These are phyloP conservation scores for fission yeast (Schizosaccharomyces pombe) DNA, from an alignment of 805 yeast genomes.

Conservation along the genomic window DNA sequence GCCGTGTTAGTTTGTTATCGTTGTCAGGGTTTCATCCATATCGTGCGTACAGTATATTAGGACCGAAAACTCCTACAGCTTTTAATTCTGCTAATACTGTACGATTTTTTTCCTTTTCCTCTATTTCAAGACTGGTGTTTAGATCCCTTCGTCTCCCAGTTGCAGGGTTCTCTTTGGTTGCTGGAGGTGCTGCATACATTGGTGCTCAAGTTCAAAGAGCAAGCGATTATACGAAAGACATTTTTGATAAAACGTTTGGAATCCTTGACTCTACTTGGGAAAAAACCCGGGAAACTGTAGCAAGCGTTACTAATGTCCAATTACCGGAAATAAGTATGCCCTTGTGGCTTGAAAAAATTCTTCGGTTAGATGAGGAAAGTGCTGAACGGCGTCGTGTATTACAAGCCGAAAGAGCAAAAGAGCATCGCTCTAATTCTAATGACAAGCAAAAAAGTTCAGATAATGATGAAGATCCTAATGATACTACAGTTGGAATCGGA, in stretches of 20 bases:
- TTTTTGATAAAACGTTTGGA: background rate
- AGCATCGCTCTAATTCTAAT: background rate
- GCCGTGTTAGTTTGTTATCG: background rate
- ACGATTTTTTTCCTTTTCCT: background rate
- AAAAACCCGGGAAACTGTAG: background rate
- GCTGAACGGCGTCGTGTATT: background rate
- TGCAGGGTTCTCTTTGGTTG: background rate
- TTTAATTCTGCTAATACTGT: background rate
- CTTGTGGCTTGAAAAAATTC: background rate
- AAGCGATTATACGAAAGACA: background rate
- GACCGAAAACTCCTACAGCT: background rate
- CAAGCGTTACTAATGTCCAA: background rate
- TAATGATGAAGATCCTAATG: background rate
- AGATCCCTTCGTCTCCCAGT: background rate
- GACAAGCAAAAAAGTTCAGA: background rate
- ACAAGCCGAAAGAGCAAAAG: background rate
- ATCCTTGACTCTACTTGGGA: slow-evolving; percentile 1
- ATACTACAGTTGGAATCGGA: background rate
- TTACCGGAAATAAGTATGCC: background rate
- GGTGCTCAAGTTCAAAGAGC: background rate
- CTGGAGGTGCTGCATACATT: slow-evolving; percentile 2
- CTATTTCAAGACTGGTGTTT: background rate
- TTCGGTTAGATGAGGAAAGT: slow-evolving; percentile 1
- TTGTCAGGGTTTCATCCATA: background rate
- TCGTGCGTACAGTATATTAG: background rate